Base-by-base conservation (phyloP, 257 asterid genomes). In the Solanum pinnatisectum region DNA sequence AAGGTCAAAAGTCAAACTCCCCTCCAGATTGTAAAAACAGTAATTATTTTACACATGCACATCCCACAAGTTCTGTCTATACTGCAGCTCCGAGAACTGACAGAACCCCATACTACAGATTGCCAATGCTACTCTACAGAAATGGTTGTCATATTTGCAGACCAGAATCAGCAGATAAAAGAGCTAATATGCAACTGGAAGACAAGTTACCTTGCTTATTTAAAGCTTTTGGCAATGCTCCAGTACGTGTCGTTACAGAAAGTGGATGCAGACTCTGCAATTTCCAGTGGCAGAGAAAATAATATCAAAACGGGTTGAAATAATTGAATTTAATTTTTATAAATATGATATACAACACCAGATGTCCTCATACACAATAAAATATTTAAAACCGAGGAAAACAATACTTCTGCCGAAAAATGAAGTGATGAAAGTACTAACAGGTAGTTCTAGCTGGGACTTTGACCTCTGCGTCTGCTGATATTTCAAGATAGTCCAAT, bases 401-500 rank as follows among this genome's bases (percentile, higher is more conserved):
- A 71, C 40, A 85, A 49, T 27, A n/a, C 60, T 67, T 65, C n/a
- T 37, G 3, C 63, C 32, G 5, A 33, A 40, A 35, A 15, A 85
- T 52, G 13, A 85, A 67, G 87, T 67, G 12, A 63, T 68, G 82
- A 68, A 85, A 44, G 82, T 68, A 68, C 82, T 85, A 40, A 85
- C 87, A 8, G 82, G 87, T 85, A 72, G 79, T 67, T 85, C 81
- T 65, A 85, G 87, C 42, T 42, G 87, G 8, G 87, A 42, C 68
- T 46, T 85, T 15, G 60, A 27, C 87, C 86, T 88, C 70, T 90
- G 90, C 5, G 90, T 77, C 39, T 90, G 91, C 83, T 90, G 91
- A 36, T 90, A 87, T 83, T 90, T 90, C 87, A 90, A 83, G 65
- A 90, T 88, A 40, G 91, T 87, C 91, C 91, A 89, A 33, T 89